phyloP scores from a whole-genome alignment of 768 basidiomycete genomes.

The Suillus variegatus region DNA sequence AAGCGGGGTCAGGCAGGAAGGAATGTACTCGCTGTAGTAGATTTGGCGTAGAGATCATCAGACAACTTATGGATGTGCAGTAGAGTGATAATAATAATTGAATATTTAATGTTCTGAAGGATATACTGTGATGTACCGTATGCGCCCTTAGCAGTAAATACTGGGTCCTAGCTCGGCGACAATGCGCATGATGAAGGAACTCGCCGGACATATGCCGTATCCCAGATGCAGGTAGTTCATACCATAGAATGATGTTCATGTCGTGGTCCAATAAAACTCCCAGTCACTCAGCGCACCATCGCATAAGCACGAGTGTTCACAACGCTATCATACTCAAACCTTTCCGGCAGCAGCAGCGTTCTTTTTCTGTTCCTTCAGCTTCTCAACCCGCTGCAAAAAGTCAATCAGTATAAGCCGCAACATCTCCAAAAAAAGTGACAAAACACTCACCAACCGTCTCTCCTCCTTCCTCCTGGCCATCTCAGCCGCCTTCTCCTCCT shows the following conservation, averaged over 20 bases:
- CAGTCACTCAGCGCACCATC: background rate
- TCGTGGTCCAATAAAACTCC: background rate
- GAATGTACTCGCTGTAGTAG: conserved; percentile 4
- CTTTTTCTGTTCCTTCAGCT: conserved; percentile 82
- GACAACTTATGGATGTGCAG: background rate
- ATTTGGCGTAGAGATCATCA: background rate
- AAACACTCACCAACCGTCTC: conserved; percentile 69
- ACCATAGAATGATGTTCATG: background rate
- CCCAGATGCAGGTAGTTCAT: background rate
- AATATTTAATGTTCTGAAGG: background rate
- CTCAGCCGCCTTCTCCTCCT: conserved; percentile 94
- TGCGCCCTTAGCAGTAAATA: background rate
- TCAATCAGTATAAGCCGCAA: background rate
- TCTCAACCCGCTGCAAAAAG: conserved; percentile 63
- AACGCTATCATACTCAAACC: background rate
- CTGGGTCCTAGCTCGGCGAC: background rate
- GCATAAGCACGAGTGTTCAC: background rate
- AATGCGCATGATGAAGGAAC: background rate
- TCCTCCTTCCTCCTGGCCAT: conserved; percentile 92
- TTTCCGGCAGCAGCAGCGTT: conserved; percentile 26
- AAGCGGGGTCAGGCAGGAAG: background rate
- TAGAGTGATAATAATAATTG: background rate
- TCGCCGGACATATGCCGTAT: background rate
- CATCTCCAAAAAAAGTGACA: background rate
- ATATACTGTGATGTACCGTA: background rate